phyloP scores from a whole-genome alignment of 345 rosid genomes.

The Bruguiera sexangula region DNA sequence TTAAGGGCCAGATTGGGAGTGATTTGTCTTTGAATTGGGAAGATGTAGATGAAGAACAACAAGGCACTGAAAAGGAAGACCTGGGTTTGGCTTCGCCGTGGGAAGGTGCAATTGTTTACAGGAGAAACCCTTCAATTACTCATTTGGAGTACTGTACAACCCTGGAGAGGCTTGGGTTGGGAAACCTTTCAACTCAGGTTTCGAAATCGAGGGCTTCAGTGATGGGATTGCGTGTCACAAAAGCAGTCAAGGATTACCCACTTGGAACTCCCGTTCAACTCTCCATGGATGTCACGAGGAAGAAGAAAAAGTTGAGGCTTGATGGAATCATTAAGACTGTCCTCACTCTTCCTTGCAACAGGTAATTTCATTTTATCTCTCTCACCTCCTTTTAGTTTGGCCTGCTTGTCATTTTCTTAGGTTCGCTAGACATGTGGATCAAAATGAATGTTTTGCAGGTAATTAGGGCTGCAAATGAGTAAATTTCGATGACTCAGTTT shows the following conservation, averaged over 20 bases:
- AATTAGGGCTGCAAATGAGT: no score
- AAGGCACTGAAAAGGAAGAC: constrained; percentile 33
- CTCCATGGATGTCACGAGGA: constrained; percentile 75
- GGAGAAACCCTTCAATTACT: constrained; percentile 63
- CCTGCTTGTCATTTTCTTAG: not conserved
- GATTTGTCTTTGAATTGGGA: constrained; percentile 61
- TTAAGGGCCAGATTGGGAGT: constrained; percentile 24
- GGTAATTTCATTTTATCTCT: constrained; percentile 38
- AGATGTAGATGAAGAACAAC: constrained; percentile 40
- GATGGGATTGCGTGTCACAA: constrained; percentile 87
- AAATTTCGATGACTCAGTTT: no score
- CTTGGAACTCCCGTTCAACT: constrained; percentile 89
- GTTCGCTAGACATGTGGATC: no score
- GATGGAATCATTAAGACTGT: constrained; percentile 88
- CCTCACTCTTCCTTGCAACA: constrained; percentile 66
- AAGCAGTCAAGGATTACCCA: constrained; percentile 78
- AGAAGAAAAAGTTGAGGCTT: constrained; percentile 72
- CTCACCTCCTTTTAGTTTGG: not conserved
- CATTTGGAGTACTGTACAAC: constrained; percentile 90
- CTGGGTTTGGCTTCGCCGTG: constrained; percentile 48
- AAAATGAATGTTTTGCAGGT: no score
- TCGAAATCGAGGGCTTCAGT: constrained; percentile 72
- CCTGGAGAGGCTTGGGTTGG: constrained; percentile 91
- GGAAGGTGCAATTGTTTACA: constrained; percentile 83
- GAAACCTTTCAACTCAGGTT: constrained; percentile 50